These are phyloP conservation scores for Xylogone sp. DNA, from an alignment of 2,329 filamentous ascomycete species.

Conservation along the genomic window DNA sequence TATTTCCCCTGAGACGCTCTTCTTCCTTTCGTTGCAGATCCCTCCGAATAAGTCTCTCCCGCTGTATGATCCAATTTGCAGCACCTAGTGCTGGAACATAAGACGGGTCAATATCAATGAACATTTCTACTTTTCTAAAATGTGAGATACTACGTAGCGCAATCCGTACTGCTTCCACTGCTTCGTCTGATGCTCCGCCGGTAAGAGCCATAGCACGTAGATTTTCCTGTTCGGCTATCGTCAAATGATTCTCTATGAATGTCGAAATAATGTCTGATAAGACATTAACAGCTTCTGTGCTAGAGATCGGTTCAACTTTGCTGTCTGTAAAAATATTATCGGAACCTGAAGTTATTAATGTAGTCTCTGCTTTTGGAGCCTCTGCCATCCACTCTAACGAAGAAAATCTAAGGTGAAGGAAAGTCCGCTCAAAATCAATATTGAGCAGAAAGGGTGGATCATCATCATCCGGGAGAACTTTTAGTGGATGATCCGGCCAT, in stretches of 20 bases:
- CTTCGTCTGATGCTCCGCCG: neutral
- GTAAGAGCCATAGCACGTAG: neutral
- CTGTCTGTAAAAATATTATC: neutral
- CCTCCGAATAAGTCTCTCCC: neutral
- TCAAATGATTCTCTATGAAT: neutral
- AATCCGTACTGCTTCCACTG: neutral
- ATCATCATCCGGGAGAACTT: neutral
- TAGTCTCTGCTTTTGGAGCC: neutral
- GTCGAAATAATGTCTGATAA: neutral
- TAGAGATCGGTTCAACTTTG: neutral
- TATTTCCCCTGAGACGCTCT: neutral
- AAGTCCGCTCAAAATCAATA: neutral
- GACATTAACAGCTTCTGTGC: neutral
- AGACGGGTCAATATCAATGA: neutral
- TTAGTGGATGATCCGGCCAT: neutral
- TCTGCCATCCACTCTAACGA: neutral
- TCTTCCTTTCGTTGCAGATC: neutral
- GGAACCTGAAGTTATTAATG: neutral
- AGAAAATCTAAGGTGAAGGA: neutral
- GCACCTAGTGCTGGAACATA: neutral
- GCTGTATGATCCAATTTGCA: neutral
- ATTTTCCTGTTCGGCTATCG: neutral
- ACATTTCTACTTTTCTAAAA: neutral
- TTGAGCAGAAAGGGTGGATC: neutral
- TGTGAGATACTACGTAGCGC: neutral